Conservation (phyloP, 441 rosid species). For the Eruca vesicaria region DNA sequence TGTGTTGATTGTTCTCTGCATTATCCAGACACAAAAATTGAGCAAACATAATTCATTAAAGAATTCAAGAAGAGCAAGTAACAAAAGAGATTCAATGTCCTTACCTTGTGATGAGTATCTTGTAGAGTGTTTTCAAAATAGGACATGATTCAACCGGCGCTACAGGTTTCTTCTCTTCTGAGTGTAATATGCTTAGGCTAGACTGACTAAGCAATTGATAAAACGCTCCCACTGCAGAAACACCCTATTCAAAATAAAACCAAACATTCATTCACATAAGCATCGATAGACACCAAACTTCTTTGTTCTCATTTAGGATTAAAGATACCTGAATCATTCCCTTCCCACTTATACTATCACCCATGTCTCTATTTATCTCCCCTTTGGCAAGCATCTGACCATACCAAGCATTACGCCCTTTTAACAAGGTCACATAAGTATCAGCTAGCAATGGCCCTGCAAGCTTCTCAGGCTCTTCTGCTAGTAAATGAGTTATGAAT, state of each 20-base stretch:
- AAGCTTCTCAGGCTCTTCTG: slow-evolving; percentile 71
- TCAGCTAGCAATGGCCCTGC: slow-evolving; percentile 82
- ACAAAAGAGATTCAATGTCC: no score
- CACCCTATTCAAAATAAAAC: slow-evolving; percentile 43
- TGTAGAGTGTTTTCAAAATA: slow-evolving; percentile 62
- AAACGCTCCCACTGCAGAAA: slow-evolving; percentile 76
- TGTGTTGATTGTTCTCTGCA: slow-evolving; percentile 73
- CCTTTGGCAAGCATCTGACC: slow-evolving; percentile 72
- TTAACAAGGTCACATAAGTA: slow-evolving; percentile 68
- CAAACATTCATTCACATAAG: slow-evolving; percentile 3
- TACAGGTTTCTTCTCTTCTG: slow-evolving; percentile 59
- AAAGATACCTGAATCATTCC: slow-evolving; percentile 80
- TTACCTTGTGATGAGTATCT: slow-evolving; percentile 66
- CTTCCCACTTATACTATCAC: slow-evolving; percentile 73
- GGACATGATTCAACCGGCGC: slow-evolving; percentile 79
- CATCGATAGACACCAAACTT: not conserved
- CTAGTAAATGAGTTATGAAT: slow-evolving; percentile 76
- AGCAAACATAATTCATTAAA: not conserved
- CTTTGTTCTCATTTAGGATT: no score
- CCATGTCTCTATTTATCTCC: slow-evolving; percentile 61
- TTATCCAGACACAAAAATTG: not conserved
- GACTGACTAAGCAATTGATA: slow-evolving; percentile 65
- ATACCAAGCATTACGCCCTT: slow-evolving; percentile 82
- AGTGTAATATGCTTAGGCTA: slow-evolving; percentile 51
- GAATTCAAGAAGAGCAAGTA: not conserved